Evolutionary conservation across 1,139 yeast genomes (phyloP).

Genomic region (Pichia sp.): DNA sequence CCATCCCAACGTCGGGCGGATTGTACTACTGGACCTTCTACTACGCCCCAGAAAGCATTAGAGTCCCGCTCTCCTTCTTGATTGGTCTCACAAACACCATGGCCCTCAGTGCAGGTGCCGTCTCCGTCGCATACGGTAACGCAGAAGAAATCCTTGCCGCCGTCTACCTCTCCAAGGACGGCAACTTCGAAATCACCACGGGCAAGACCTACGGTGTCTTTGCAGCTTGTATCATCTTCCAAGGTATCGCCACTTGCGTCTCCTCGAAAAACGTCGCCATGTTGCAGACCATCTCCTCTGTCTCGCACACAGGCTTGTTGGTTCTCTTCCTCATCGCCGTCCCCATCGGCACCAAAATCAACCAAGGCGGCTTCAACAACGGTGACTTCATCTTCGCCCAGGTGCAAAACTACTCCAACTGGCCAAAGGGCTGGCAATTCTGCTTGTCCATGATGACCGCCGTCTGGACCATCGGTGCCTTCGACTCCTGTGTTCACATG

Average conservation of each 20-base stretch:
- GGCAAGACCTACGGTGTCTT: conserved; percentile 53
- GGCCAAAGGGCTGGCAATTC: conserved; percentile 68
- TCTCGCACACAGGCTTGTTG: conserved; percentile 50
- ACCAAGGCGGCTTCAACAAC: conserved; percentile 34
- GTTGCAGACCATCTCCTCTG: conserved; percentile 56
- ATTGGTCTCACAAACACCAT: conserved; percentile 58
- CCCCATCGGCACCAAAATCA: conserved; percentile 48
- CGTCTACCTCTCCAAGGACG: conserved; percentile 45
- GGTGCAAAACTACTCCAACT: conserved; percentile 49
- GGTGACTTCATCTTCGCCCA: conserved; percentile 52
- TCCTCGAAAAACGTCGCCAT: conserved; percentile 51
- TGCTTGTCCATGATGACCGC: conserved; percentile 60
- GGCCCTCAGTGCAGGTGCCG: conserved; percentile 54
- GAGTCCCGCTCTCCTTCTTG: conserved; percentile 45
- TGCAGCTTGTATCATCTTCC: conserved; percentile 46
- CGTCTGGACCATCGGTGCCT: conserved; percentile 65
- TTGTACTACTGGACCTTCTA: conserved; percentile 53
- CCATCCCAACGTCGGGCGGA: conserved; percentile 72
- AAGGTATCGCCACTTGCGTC: conserved; percentile 43
- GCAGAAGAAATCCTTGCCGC: conserved; percentile 51
- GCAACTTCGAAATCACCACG: conserved; percentile 43
- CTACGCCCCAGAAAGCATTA: conserved; percentile 44
- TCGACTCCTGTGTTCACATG: conserved; percentile 70
- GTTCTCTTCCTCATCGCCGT: conserved; percentile 58
- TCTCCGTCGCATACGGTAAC: conserved; percentile 57